A percentile compares a stretch with the other conserved stretches of the same genome.
phyloP scores from a whole-genome alignment of 441 rosid genomes.

The Bocquillonia castaneifolia region DNA sequence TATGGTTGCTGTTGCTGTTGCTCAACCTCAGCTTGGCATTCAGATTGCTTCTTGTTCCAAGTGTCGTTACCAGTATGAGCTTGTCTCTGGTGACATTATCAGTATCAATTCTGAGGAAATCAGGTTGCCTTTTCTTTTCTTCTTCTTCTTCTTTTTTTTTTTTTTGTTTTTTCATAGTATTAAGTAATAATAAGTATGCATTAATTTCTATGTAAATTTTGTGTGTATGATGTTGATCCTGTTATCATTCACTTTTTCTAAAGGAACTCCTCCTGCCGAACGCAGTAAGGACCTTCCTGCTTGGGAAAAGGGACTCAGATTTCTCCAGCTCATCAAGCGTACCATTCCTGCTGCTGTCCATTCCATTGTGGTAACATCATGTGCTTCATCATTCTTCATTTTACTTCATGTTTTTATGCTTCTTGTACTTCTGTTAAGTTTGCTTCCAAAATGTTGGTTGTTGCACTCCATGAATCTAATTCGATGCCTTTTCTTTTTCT shows the following conservation, averaged over 20 bases:
- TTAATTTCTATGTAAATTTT: too few species aligned
- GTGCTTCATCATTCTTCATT: not conserved
- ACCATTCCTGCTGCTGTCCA: conserved; percentile 72
- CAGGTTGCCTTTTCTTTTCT: conserved; percentile 49
- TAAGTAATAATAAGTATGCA: too few species aligned
- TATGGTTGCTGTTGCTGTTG: conserved; percentile 68
- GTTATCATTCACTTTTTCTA: conserved; percentile 92
- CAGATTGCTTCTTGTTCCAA: conserved; percentile 83
- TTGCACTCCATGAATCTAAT: not conserved
- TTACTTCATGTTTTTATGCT: not conserved
- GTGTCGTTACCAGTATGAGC: conserved; percentile 87
- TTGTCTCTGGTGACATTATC: conserved; percentile 76
- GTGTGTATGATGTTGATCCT: conserved; percentile 71
- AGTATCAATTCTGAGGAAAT: conserved; percentile 79
- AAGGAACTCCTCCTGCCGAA: conserved; percentile 98
- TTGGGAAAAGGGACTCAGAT: conserved; percentile 84
- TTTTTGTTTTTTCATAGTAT: too few species aligned
- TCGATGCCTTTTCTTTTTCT: not conserved
- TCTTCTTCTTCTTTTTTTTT: not conserved
- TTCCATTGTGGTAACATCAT: conserved; percentile 72
- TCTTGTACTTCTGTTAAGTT: not conserved
- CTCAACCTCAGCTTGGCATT: conserved; percentile 84
- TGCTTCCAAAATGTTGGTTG: not conserved
- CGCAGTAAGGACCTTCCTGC: conserved; percentile 98
- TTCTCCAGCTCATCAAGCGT: conserved; percentile 65